Evolutionary conservation across 2,329 filamentous ascomycete genomes (phyloP).

Genomic region (Scorias spongiosa): DNA sequence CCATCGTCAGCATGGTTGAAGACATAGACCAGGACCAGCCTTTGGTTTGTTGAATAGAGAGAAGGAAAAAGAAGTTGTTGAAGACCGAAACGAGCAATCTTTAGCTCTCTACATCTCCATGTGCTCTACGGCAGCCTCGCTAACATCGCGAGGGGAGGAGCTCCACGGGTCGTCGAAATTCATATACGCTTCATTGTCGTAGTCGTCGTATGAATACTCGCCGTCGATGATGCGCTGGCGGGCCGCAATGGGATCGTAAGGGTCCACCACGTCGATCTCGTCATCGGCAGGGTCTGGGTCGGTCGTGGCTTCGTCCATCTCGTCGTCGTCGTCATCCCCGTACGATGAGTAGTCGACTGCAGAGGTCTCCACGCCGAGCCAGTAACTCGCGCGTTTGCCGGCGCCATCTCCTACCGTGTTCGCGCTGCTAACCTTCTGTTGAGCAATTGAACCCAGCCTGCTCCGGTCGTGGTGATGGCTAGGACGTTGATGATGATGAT

Average conservation of each 20-base stretch:
- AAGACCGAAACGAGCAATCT: too few relatives aligned
- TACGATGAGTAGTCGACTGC: neutral
- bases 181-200: neutral
- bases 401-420: conserved; percentile 37
- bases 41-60: too few relatives aligned
- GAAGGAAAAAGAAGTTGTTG: too few relatives aligned
- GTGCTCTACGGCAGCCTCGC: neutral
- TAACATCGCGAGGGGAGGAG: neutral
- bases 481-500: neutral
- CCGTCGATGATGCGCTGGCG: neutral
- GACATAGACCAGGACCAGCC: too few relatives aligned
- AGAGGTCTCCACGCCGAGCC: conserved; percentile 56
- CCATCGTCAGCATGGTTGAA: too few relatives aligned
- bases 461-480: conserved; percentile 2
- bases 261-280: conserved; percentile 2
- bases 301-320: neutral
- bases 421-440: conserved; percentile 22
- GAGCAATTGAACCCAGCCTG: conserved; percentile 26
- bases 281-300: neutral
- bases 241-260: conserved; percentile 3
- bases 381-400: conserved; percentile 72
- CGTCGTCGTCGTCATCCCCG: neutral
- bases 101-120: neutral
- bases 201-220: neutral
- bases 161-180: neutral